Base-by-base conservation (phyloP, 345 rosid species). In the Hibiscus mutabilis region DNA sequence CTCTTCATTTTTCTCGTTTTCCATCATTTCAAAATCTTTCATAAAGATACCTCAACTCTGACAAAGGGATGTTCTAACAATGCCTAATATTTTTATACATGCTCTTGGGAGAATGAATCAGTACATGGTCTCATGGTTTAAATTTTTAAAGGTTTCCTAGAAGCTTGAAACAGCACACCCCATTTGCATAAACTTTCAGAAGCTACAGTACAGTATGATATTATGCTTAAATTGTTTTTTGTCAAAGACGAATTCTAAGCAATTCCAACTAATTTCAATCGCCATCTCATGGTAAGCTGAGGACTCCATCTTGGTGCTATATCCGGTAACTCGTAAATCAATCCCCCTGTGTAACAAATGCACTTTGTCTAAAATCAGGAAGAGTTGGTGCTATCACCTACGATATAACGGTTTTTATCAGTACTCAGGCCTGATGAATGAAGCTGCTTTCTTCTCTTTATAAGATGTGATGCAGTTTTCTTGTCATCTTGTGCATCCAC, bases 391-490 rank as follows among this genome's bases (percentile, higher is more conserved):
- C 74, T 79, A 59, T 92, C 93, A 49, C 85, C 80, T 6, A 89
- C 94, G 7, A 44, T 52, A 69, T 73, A 93, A 40, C 88, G 90
- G n/a, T 62, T 83, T 77, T 76, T 19, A 64, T 72, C 65, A 53
- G 77, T 52, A 69, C 82, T 84, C 77, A 79, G 53, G 18, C 90
- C 92, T 0, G 92, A 82, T 31, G 76, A 64, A 69, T 89, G 93
- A 71, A 88, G 88, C 74, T 85, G 93, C 79, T 84, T 88, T 73
- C 93, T 76, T 82, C 81, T 89, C 86, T 87, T 91, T 51, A 91
- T 79, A 18, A 89, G 96, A 55, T 78, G 86, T 29, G 76, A 59
- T 51, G 92, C 91, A 60, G 85, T 61, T 35, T 74, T 86, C 72
- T 86, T 68, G 78, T 91, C 97, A 33, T 80, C 88, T 78, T 71